Conservation (phyloP, 1,284 basidiomycete species). For the Porogramme epimiltina region DNA sequence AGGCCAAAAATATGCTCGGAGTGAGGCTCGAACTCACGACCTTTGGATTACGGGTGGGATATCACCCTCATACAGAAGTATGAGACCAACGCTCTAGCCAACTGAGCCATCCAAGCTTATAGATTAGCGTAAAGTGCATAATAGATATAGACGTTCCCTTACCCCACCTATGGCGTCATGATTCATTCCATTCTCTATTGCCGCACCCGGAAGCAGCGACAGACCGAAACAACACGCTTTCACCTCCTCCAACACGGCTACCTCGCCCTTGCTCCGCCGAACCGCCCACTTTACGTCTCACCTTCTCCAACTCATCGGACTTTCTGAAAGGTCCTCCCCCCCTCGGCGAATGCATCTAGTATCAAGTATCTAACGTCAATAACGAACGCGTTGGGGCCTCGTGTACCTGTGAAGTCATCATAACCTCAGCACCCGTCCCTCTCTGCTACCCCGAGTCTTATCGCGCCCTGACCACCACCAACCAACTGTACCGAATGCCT, state of each 20-base stretch:
- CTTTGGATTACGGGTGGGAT: constrained; percentile 16
- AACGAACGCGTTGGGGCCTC: constrained; percentile 12
- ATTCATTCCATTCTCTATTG: too few relatives aligned
- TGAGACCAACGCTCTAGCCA: constrained; percentile 27
- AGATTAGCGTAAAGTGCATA: neutral
- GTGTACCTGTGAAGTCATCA: constrained; percentile 24
- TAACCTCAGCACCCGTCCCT: neutral
- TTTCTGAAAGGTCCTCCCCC: too few relatives aligned
- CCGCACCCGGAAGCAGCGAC: too few relatives aligned
- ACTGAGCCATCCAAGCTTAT: constrained; percentile 23
- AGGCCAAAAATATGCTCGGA: constrained; percentile 13
- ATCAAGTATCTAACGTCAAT: constrained; percentile 2
- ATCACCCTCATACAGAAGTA: constrained; percentile 13
- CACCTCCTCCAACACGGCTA: too few relatives aligned
- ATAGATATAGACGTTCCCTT: neutral
- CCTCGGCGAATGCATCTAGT: too few relatives aligned
- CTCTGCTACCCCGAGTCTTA: constrained; percentile 3
- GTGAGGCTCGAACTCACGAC: constrained; percentile 26
- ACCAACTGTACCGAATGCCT: constrained; percentile 22
- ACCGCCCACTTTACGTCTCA: too few relatives aligned
- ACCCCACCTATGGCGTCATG: constrained; percentile 3
- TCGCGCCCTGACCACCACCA: neutral
- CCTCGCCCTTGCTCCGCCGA: too few relatives aligned
- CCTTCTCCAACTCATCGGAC: too few relatives aligned
- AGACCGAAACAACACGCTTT: too few relatives aligned